A percentile compares a stretch with the other conserved stretches of the same genome.
These are phyloP conservation scores for Hyparrhenia diplandra DNA, from an alignment of 176 grass and related monocot genomes.

Conservation along the genomic window DNA sequence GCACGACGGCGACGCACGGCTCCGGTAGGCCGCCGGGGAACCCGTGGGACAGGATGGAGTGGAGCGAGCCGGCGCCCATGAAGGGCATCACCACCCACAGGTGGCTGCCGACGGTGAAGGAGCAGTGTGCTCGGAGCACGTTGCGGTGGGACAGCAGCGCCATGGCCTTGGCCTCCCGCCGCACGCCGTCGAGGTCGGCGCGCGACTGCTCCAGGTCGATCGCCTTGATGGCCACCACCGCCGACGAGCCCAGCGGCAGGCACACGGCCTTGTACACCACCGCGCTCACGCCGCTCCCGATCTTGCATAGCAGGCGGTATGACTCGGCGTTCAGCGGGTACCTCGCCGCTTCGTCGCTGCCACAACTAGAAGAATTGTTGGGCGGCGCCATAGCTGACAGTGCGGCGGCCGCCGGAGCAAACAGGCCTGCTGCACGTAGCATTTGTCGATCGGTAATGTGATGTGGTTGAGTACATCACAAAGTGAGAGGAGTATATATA, in stretches of 20 bases:
- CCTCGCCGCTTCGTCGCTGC: background rate
- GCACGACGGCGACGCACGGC: conserved; percentile 57
- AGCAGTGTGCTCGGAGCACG: conserved; percentile 90
- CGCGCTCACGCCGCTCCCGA: conserved; percentile 75
- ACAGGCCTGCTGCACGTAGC: background rate
- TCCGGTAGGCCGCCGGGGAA: conserved; percentile 69
- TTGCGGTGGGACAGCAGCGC: conserved; percentile 69
- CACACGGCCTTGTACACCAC: conserved; percentile 88
- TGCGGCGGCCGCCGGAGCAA: background rate
- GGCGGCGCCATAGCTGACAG: conserved; percentile 27
- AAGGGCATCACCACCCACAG: conserved; percentile 97
- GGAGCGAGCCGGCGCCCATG: conserved; percentile 81
- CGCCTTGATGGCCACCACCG: conserved; percentile 24
- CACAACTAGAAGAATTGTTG: background rate
- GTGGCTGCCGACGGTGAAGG: conserved; percentile 75
- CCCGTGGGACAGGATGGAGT: conserved; percentile 65
- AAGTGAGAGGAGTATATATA: too few species aligned
- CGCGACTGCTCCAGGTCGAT: conserved; percentile 62
- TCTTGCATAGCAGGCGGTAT: conserved; percentile 61
- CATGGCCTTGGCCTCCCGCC: conserved; percentile 90
- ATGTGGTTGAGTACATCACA: too few species aligned
- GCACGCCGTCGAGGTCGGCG: conserved; percentile 85
- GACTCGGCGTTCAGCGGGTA: conserved; percentile 62
- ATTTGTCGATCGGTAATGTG: background rate
- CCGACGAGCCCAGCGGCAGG: conserved; percentile 43